Evolutionary conservation across 768 basidiomycete genomes (phyloP), one percentile per base, ranked within the genome.

Genomic region (Pleurotus tuoliensis): DNA sequence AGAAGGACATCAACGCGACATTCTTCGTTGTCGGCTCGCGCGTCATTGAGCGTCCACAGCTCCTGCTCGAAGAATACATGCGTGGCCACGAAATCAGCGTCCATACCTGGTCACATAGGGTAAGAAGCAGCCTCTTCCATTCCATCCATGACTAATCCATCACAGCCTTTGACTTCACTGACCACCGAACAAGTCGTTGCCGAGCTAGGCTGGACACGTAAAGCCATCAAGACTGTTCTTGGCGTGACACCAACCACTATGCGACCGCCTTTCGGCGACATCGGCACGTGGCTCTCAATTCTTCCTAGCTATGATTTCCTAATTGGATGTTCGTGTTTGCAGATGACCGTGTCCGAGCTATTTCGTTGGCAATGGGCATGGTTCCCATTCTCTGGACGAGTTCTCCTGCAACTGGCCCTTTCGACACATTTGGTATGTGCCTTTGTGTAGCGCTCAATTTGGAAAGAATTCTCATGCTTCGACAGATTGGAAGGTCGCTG

Each of bases 271-370:
- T 92, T 78, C 60, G 90, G 91, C 63, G 91, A 93, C 64, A 89
- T 92, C 25, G 86, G 83, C 84, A 55, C 43, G 66, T 18, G 8
- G 37, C 30, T 50, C 45, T 45, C 39, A 18, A 45, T 30, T 15
- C 9, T 34, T 24, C 44, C 13, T 22, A 25, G 38, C 15, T 7
- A 34, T 44, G 20, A 45, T 62, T 49, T 51, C 41, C 38, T 55
- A 22, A 24, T 43, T 49, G 27, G 37, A 56, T 34, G 27, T 59
- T 20, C 39, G 24, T 39, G n/a, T 9, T 34, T 22, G 25, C 46
- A 84, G 94, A 98, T 68, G 89, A 93, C 72, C 92, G 95, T 63
- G 94, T 98, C 46, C 90, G 96, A 59, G 89, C 88, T 40, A 93
- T 98, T 67, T 75, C 86, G 16, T 69, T 92, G 54, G 92, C 93